phyloP scores from a whole-genome alignment of 345 rosid genomes.

The Citrus maxima region DNA sequence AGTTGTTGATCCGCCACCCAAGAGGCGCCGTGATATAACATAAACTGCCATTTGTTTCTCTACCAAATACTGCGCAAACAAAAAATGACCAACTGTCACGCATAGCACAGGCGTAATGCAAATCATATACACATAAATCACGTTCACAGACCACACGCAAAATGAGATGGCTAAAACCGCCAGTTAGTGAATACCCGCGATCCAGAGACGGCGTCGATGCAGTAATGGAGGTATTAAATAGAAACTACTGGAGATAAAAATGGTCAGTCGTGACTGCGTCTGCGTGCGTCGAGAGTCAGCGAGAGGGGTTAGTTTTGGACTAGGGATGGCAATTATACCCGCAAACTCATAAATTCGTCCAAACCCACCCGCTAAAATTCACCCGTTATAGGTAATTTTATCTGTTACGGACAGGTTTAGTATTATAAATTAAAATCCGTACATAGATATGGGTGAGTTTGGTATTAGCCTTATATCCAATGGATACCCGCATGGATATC shows the following conservation, averaged over 20 bases:
- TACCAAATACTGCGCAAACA: constrained; percentile 4
- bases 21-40: constrained; percentile 57
- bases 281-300: no score
- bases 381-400: no score
- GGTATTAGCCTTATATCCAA: no score
- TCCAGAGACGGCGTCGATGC: neutral
- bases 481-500: no score
- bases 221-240: neutral
- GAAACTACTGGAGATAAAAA: no score
- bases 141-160: no score
- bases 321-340: no score
- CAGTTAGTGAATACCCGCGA: neutral
- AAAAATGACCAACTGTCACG: neutral
- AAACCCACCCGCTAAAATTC: no score
- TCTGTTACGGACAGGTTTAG: no score
- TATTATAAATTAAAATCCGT: no score
- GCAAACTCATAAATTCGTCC: no score
- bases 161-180: neutral
- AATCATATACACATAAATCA: neutral
- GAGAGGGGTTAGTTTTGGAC: neutral
- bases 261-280: neutral
- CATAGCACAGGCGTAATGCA: neutral
- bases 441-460: no score
- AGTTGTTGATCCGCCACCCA: constrained; percentile 34
- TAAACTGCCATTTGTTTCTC: constrained; percentile 50